These are phyloP conservation scores for Candida frijolesensis DNA, from an alignment of 1,139 yeast genomes.

Conservation along the genomic window DNA sequence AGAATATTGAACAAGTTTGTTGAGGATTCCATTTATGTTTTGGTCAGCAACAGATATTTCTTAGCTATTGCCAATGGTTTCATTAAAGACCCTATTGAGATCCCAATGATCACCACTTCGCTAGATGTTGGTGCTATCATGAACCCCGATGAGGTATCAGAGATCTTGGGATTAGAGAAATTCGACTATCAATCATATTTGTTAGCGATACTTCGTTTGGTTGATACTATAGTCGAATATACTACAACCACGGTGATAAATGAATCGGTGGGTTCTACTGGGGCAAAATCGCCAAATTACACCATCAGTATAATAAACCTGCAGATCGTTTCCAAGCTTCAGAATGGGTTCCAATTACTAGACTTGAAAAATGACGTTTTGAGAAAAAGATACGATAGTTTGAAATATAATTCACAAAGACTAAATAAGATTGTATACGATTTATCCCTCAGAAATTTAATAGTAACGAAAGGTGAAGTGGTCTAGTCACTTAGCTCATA, in stretches of 20 bases:
- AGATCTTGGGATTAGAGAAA: slow-evolving; percentile 15
- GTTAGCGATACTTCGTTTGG: slow-evolving; percentile 25
- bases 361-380: slow-evolving; percentile 34
- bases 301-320: slow-evolving; percentile 26
- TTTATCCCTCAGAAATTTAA: slow-evolving; percentile 23
- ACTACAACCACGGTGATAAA: slow-evolving; percentile 30
- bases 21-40: slow-evolving; percentile 25
- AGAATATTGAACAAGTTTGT: slow-evolving; percentile 21
- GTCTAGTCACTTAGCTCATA: slow-evolving; percentile 6
- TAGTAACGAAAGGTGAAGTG: slow-evolving; percentile 18
- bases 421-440: slow-evolving; percentile 33
- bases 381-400: slow-evolving; percentile 32
- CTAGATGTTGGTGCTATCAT: slow-evolving; percentile 21
- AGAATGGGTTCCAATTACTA: slow-evolving; percentile 30
- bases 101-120: slow-evolving; percentile 15
- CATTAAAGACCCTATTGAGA: slow-evolving; percentile 13
- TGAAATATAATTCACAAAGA: slow-evolving; percentile 33
- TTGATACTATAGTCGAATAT: slow-evolving; percentile 30
- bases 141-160: slow-evolving; percentile 22
- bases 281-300: slow-evolving; percentile 20
- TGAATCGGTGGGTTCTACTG: slow-evolving; percentile 20
- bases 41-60: slow-evolving; percentile 24
- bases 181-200: slow-evolving; percentile 27
- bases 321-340: slow-evolving; percentile 27
- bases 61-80: slow-evolving; percentile 18